Evolutionary conservation across 768 basidiomycete species (phyloP).

Genomic region (Kwoniella sp.): DNA sequence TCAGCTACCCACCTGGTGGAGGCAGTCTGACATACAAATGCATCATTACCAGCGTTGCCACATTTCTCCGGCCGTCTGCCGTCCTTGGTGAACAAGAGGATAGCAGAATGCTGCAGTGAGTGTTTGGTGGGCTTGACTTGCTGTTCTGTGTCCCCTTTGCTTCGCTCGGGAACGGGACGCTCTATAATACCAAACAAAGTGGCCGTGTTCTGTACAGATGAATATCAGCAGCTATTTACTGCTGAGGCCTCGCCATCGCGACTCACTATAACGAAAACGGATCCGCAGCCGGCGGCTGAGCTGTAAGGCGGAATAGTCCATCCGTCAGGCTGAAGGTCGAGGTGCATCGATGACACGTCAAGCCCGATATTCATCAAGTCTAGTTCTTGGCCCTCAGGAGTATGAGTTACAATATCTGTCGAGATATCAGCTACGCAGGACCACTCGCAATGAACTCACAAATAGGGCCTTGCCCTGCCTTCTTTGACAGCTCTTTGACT

Average conservation of each 20-base stretch:
- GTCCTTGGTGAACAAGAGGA: conserved; percentile 26
- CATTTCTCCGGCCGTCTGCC: conserved; percentile 13
- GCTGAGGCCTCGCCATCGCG: background rate
- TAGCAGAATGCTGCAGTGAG: conserved; percentile 23
- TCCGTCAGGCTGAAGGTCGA: conserved; percentile 20
- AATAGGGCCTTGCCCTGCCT: conserved; percentile 32
- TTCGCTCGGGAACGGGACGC: background rate
- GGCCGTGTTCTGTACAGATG: conserved; percentile 32
- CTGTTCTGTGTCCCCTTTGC: background rate
- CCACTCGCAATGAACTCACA: conserved; percentile 23
- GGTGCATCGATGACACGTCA: conserved; percentile 14
- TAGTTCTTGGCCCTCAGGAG: conserved; percentile 15
- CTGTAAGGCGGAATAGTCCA: conserved; percentile 35
- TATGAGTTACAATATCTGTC: conserved; percentile 40
- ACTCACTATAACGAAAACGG: conserved; percentile 39
- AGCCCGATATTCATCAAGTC: conserved; percentile 31
- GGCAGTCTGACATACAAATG: conserved; percentile 23
- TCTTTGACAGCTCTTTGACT: conserved; percentile 27
- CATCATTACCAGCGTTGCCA: conserved; percentile 46
- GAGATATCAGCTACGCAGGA: conserved; percentile 1
- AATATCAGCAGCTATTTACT: background rate
- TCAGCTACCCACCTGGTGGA: background rate
- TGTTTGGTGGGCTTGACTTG: conserved; percentile 3
- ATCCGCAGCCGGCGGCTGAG: conserved; percentile 24
- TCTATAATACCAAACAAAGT: conserved; percentile 37